phyloP scores from a whole-genome alignment of 2,329 filamentous ascomycete species.

The Colletotrichum camelliae region DNA sequence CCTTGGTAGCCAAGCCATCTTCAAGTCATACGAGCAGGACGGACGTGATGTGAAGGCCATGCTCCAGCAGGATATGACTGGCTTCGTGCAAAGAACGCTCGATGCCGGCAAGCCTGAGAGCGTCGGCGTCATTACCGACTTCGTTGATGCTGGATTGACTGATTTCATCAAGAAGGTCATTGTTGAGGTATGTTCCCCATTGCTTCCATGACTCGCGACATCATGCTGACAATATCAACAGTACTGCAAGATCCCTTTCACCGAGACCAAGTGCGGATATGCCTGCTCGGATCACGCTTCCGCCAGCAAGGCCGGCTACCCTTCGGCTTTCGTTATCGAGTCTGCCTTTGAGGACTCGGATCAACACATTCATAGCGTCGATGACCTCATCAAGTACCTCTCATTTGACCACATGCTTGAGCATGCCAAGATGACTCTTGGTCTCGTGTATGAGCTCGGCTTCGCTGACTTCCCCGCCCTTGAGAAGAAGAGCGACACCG shows the following conservation, averaged over 20 bases:
- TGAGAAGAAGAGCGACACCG: conserved; percentile 31
- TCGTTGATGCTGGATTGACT: conserved; percentile 81
- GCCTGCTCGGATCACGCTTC: conserved; percentile 80
- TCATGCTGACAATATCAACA: conserved; percentile 31
- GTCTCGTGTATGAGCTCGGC: conserved; percentile 83
- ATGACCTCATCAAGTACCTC: conserved; percentile 73
- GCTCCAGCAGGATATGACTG: conserved; percentile 99
- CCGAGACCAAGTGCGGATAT: conserved; percentile 89
- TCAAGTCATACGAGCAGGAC: conserved; percentile 76
- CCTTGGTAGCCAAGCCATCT: conserved; percentile 88
- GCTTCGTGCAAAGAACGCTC: conserved; percentile 82
- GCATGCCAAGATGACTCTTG: conserved; percentile 84
- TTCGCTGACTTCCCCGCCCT: conserved; percentile 70
- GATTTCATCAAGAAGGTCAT: conserved; percentile 91
- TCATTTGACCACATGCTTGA: conserved; percentile 92
- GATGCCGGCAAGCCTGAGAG: conserved; percentile 83
- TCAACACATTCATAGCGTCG: conserved; percentile 72
- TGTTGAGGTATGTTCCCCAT: conserved; percentile 55
- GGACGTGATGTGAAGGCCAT: conserved; percentile 87
- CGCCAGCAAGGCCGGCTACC: conserved; percentile 76
- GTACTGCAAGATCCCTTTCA: conserved; percentile 89
- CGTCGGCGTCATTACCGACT: conserved; percentile 93
- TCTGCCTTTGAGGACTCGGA: conserved; percentile 71
- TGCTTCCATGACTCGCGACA: conserved; percentile 22
- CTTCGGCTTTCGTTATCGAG: conserved; percentile 79